Percentiles rank a stretch among this genome's conserved stretches.
Evolutionary conservation across 352 stramenopile genomes (phyloP).

Genomic region (Pythium guiyangense): DNA sequence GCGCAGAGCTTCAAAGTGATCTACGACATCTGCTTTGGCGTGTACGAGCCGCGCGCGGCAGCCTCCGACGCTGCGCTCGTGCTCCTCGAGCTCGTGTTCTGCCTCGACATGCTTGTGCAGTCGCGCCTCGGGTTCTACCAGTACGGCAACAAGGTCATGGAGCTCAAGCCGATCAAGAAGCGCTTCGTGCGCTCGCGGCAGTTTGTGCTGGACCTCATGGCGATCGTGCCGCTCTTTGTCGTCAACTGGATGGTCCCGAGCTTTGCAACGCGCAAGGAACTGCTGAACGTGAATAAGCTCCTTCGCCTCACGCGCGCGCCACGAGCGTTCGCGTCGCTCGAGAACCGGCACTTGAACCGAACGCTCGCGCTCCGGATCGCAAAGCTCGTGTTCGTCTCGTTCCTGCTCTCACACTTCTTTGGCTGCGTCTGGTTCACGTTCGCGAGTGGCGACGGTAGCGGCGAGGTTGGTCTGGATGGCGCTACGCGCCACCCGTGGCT

Average conservation of each 20-base stretch:
- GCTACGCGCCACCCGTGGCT: slow-evolving; percentile 25
- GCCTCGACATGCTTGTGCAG: slow-evolving; percentile 34
- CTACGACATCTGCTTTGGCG: slow-evolving; percentile 35
- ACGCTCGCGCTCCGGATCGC: slow-evolving; percentile 33
- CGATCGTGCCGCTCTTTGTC: slow-evolving; percentile 28
- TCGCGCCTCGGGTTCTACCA: slow-evolving; percentile 32
- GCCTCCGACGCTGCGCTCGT: slow-evolving; percentile 20
- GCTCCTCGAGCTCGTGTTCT: slow-evolving; percentile 32
- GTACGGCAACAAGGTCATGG: slow-evolving; percentile 53
- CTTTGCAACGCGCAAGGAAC: slow-evolving; percentile 19
- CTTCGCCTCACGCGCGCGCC: slow-evolving; percentile 36
- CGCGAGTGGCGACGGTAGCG: background rate
- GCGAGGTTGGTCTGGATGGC: slow-evolving; percentile 19
- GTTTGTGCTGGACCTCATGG: slow-evolving; percentile 32
- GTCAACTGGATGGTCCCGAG: slow-evolving; percentile 27
- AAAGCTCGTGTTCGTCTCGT: slow-evolving; percentile 45
- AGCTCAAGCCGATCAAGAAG: slow-evolving; percentile 19
- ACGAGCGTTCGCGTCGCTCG: slow-evolving; percentile 22
- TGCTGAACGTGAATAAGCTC: slow-evolving; percentile 48
- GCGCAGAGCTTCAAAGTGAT: slow-evolving; percentile 32
- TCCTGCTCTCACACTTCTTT: slow-evolving; percentile 41
- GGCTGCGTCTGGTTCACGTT: slow-evolving; percentile 51
- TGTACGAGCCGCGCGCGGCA: slow-evolving; percentile 13
- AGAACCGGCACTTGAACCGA: slow-evolving; percentile 36
- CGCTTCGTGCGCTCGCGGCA: slow-evolving; percentile 25